Evolutionary conservation across 2,329 filamentous ascomycete genomes (phyloP), one percentile per base, ranked within the genome.

Genomic region (Blumeria hordei): DNA sequence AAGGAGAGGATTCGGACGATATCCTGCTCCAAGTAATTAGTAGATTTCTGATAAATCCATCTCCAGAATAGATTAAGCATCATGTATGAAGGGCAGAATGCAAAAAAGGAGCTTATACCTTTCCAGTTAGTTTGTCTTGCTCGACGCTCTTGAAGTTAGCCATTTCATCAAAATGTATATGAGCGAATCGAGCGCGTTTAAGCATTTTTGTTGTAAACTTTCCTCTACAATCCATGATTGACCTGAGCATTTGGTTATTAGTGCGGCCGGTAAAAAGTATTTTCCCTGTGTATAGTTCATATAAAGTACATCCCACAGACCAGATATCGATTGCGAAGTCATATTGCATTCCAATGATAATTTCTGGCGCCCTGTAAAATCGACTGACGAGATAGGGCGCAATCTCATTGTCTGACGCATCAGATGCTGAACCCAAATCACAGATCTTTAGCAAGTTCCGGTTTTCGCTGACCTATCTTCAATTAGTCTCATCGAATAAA

Each of bases 221-320:
- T 63, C 92, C 92, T 51, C 93, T 81, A 62, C 90, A 88, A 66
- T 98, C 90, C 81, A 95, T 94, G 62, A 98, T 94, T 18, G 84
- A 82, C 59, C 86, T 85, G 57, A 98, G 77, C 92, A 98, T 98
- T 70, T 94, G 88, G 65, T 98, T 98, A 72, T 98, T 98, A 70
- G 86, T 92, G 60, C 85, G 79, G 57, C 92, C 92, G 0, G 87
- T 88, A 67, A 98, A 98, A 35, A 98, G 74, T 56, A 98, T 96
- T 67, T 95, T 94, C 64, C 92, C 92, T 0, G 92, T 96, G 71
- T 94, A 96, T 43, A 98, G 74, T 69, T 98, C 92, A 67, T 94
- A 98, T 34, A 96, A 74, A 0, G 92, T 98, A 69, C 92, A 98
- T 39, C 92, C 93, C 60, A 96, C 87, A 7, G 90, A 93, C 92